Evolutionary conservation across 2,329 filamentous ascomycete species (phyloP).

Genomic region (Neofusicoccum parvum): DNA sequence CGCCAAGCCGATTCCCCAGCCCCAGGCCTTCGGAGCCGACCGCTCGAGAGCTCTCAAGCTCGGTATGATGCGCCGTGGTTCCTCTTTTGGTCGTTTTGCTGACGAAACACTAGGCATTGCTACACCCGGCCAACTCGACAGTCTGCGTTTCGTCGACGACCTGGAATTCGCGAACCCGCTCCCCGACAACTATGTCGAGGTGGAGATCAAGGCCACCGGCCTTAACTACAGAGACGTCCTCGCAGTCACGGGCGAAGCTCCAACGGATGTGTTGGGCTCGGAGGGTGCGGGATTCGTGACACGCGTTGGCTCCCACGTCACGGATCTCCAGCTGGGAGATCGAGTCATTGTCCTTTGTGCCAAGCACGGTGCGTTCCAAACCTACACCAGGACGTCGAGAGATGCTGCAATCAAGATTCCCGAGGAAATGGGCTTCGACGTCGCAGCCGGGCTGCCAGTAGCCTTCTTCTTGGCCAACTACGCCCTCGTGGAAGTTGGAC

Average conservation of each 20-base stretch:
- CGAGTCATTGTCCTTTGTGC: slow-evolving; percentile 14
- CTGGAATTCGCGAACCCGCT: not conserved
- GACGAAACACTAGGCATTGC: not conserved
- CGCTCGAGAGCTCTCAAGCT: slow-evolving; percentile 9
- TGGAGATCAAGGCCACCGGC: slow-evolving; percentile 24
- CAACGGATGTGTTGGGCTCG: slow-evolving; percentile 12
- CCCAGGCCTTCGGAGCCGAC: not conserved
- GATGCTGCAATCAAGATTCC: slow-evolving; percentile 14
- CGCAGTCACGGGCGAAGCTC: slow-evolving; percentile 26
- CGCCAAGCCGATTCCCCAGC: not conserved
- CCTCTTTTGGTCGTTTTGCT: not conserved
- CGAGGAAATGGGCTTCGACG: not conserved
- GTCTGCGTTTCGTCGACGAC: slow-evolving; percentile 9
- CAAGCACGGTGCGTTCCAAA: slow-evolving; percentile 19
- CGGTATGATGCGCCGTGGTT: not conserved
- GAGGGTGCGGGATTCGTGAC: slow-evolving; percentile 25
- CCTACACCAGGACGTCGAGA: not conserved
- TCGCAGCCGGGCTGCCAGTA: not conserved
- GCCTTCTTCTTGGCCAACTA: slow-evolving; percentile 2
- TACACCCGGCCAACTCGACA: slow-evolving; percentile 8
- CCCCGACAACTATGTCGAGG: slow-evolving; percentile 23
- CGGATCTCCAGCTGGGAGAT: slow-evolving; percentile 6
- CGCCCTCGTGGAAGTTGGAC: slow-evolving; percentile 2
- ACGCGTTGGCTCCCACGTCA: not conserved
- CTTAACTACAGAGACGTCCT: slow-evolving; percentile 32